Conservation (phyloP, 495 filamentous ascomycete genomes). For the Geopyxis carbonaria region DNA sequence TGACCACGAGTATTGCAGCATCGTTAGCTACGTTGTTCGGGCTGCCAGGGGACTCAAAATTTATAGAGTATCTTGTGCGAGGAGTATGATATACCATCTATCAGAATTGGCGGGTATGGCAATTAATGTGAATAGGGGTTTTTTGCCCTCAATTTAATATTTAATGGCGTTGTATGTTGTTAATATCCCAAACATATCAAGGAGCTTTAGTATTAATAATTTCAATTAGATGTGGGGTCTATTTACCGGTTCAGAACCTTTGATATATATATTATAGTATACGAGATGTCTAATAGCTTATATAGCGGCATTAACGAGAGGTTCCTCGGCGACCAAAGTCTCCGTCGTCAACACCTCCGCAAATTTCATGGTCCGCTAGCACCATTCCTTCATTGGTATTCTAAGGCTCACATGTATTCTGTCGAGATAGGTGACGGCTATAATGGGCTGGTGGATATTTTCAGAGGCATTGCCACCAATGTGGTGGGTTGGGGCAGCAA, state of each 20-base stretch:
- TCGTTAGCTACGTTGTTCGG: constrained; percentile 45
- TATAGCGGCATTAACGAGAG: constrained; percentile 62
- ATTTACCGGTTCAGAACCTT: constrained; percentile 32
- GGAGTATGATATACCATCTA: constrained; percentile 38
- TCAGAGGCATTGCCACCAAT: constrained; percentile 51
- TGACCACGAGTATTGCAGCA: constrained; percentile 54
- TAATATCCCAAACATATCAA: too few relatives aligned
- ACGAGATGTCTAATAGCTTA: constrained; percentile 81
- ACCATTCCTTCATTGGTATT: neutral
- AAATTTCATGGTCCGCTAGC: constrained; percentile 55
- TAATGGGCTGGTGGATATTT: constrained; percentile 65
- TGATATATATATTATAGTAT: neutral
- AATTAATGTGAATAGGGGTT: constrained; percentile 39
- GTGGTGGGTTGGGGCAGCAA: constrained; percentile 75
- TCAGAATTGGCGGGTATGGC: neutral
- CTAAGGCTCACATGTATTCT: neutral
- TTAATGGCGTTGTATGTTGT: constrained; percentile 65
- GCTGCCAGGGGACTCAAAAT: constrained; percentile 32
- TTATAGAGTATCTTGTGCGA: constrained; percentile 50
- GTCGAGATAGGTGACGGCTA: constrained; percentile 42
- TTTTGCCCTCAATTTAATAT: constrained; percentile 72
- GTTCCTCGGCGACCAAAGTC: constrained; percentile 73
- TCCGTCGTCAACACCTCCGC: constrained; percentile 82
- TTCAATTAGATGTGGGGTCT: constrained; percentile 69
- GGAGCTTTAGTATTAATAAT: neutral